phyloP scores from a whole-genome alignment of 139 green algal genomes.

The Closterium sp. region DNA sequence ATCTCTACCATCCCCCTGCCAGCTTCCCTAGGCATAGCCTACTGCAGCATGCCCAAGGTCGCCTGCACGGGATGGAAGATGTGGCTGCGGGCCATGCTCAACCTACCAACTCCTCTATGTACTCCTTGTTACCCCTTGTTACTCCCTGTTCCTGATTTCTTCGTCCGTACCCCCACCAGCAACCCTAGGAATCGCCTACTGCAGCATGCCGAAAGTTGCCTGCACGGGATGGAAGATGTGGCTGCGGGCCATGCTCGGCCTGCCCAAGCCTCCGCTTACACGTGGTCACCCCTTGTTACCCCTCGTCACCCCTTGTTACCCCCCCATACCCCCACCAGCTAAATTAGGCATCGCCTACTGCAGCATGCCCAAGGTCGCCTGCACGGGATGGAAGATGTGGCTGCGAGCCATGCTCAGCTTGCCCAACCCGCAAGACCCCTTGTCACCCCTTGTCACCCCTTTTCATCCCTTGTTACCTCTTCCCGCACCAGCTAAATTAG shows the following conservation, averaged over 20 bases:
- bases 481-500: background rate
- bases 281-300: no score
- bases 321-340: no score
- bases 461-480: no score
- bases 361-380: background rate
- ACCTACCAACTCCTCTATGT: background rate
- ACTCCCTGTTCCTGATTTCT: no score
- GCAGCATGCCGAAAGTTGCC: background rate
- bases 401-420: background rate
- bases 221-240: conserved; percentile 9
- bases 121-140: no score
- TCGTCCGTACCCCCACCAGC: background rate
- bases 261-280: background rate
- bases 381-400: conserved; percentile 2
- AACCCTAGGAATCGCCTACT: background rate
- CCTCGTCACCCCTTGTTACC: no score
- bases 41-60: background rate
- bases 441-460: no score
- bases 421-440: background rate
- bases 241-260: background rate
- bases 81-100: background rate
- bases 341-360: background rate
- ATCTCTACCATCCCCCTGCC: no score
- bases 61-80: background rate
- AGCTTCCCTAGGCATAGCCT: background rate